Evolutionary conservation across 495 filamentous ascomycete genomes (phyloP).

Genomic region (Aspergillus campestris): DNA sequence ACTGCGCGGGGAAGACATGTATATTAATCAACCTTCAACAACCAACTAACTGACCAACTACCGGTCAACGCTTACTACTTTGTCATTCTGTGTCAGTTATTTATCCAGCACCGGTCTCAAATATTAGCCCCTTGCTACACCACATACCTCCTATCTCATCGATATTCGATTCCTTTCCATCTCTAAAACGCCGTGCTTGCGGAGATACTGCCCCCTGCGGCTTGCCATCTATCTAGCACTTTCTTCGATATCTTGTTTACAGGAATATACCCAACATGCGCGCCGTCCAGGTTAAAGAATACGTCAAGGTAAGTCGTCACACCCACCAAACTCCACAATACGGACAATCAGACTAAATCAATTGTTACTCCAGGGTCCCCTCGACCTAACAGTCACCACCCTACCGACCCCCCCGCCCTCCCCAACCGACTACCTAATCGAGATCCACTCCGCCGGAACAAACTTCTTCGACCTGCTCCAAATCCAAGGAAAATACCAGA

Average conservation of each 20-base stretch:
- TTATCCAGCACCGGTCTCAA: too few species aligned
- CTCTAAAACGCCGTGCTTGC: background rate
- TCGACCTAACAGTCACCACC: conserved; percentile 64
- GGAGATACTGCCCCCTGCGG: too few species aligned
- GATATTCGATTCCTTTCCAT: too few species aligned
- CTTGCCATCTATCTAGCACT: background rate
- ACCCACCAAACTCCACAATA: background rate
- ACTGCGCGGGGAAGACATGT: conserved; percentile 11
- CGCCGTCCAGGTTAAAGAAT: conserved; percentile 73
- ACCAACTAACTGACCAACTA: too few species aligned
- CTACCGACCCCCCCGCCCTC: conserved; percentile 64
- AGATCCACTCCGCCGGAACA: conserved; percentile 77
- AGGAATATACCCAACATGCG: conserved; percentile 51
- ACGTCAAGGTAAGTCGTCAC: conserved; percentile 58
- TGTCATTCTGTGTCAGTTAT: too few species aligned
- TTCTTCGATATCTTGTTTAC: background rate
- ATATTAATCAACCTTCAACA: too few species aligned
- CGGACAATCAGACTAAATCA: conserved; percentile 1
- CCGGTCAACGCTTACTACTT: too few species aligned
- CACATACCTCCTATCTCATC: too few species aligned
- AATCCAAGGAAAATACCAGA: conserved; percentile 70
- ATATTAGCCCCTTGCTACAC: too few species aligned
- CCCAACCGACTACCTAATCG: conserved; percentile 73
- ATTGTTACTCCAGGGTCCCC: conserved; percentile 49
- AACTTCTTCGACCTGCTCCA: conserved; percentile 97